phyloP scores from a whole-genome alignment of 2,329 filamentous ascomycete genomes.

The Epichloe coenophiala region DNA sequence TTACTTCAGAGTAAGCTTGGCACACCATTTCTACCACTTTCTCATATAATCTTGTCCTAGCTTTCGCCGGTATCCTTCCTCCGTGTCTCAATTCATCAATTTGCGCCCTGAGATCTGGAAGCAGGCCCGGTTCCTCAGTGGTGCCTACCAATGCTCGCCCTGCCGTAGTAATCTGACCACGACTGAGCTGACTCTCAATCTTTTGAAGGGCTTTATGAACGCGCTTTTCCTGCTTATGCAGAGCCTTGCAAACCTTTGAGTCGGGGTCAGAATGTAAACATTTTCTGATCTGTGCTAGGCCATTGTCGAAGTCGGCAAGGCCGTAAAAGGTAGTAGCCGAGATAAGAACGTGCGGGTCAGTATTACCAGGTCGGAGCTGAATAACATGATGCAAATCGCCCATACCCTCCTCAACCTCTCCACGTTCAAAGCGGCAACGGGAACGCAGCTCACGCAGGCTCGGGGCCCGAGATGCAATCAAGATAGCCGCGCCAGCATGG shows the following conservation, averaged over 20 bases:
- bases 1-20: conserved; percentile 65
- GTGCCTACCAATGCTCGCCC: conserved; percentile 61
- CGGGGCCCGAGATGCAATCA: conserved; percentile 61
- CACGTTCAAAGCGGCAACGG: conserved; percentile 75
- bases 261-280: conserved; percentile 94
- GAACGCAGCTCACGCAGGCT: conserved; percentile 65
- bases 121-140: conserved; percentile 58
- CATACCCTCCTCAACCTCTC: conserved; percentile 76
- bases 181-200: conserved; percentile 54
- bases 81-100: conserved; percentile 49
- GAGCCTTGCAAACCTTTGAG: conserved; percentile 77
- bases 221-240: conserved; percentile 70
- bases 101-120: conserved; percentile 67
- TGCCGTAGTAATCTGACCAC: conserved; percentile 68
- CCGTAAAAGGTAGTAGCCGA: conserved; percentile 85
- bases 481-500: conserved; percentile 73
- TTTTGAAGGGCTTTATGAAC: conserved; percentile 64
- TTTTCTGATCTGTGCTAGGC: conserved; percentile 70
- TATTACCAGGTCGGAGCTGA: conserved; percentile 68
- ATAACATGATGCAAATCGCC: conserved; percentile 76
- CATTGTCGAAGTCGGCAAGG: conserved; percentile 68
- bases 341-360: conserved; percentile 73
- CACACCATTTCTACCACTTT: conserved; percentile 68
- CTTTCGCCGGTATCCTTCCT: conserved; percentile 59
- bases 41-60: conserved; percentile 54